Percentiles rank a stretch among this genome's conserved stretches.
Conservation (phyloP, 371 early-diverging fungal species). For the Amoeboradix gromovi region DNA sequence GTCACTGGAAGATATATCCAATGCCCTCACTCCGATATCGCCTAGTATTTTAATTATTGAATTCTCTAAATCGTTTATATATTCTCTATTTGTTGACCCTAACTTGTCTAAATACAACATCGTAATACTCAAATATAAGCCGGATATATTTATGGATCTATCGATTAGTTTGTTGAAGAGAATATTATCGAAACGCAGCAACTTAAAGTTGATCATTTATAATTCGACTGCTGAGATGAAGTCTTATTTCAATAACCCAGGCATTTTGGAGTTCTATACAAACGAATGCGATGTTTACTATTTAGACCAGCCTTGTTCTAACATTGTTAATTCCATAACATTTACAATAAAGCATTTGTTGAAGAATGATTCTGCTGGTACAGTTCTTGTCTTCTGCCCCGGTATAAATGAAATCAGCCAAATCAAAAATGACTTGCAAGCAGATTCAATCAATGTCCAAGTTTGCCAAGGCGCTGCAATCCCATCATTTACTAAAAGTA, state of each 20-base stretch:
- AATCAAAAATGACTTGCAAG: neutral
- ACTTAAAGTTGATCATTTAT: neutral
- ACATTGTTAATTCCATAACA: neutral
- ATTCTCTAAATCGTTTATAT: no score
- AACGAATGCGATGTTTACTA: neutral
- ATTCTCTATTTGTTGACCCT: neutral
- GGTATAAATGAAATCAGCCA: neutral
- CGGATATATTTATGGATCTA: neutral
- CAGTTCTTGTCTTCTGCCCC: neutral
- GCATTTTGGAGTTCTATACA: neutral
- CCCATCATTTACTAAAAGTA: neutral
- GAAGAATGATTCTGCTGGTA: neutral
- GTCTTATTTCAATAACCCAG: neutral
- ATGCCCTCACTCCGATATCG: no score
- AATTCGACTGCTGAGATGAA: neutral
- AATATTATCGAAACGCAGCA: neutral
- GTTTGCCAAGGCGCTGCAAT: neutral
- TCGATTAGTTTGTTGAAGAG: neutral
- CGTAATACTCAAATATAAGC: neutral
- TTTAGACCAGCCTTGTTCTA: neutral
- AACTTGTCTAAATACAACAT: neutral
- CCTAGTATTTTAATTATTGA: no score
- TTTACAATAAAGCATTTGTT: neutral
- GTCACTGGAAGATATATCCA: no score
- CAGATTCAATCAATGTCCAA: neutral